These are phyloP conservation scores for Aspergillus sp. DNA, from an alignment of 2,329 filamentous ascomycete species.

Conservation along the genomic window DNA sequence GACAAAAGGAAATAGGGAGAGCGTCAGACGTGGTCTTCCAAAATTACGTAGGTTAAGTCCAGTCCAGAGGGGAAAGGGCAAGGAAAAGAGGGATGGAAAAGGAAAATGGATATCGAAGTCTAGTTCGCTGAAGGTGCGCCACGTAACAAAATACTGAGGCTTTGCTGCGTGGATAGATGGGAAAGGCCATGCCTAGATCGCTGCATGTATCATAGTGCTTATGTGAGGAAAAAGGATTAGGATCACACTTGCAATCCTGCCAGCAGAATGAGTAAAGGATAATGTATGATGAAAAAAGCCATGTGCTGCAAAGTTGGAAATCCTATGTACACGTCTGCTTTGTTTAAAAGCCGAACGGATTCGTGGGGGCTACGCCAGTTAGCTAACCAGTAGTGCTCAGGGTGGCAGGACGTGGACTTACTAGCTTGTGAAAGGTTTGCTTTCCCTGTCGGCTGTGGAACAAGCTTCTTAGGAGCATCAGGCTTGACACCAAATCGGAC, in stretches of 20 bases:
- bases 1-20: conserved; percentile 2
- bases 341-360: conserved; percentile 67
- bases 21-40: conserved; percentile 9
- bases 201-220: conserved; percentile 14
- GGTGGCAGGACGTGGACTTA: conserved; percentile 58
- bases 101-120: conserved; percentile 14
- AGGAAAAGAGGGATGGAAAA: not conserved
- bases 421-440: conserved; percentile 93
- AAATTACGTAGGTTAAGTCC: conserved; percentile 14
- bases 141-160: conserved; percentile 10
- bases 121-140: conserved; percentile 23
- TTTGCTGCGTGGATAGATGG: conserved; percentile 10
- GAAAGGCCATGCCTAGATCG: conserved; percentile 10
- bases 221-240: conserved; percentile 7
- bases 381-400: not conserved
- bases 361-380: conserved; percentile 58
- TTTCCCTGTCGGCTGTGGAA: conserved; percentile 83
- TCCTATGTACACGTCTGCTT: conserved; percentile 29
- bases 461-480: conserved; percentile 71
- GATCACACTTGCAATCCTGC: conserved; percentile 16
- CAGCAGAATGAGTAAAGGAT: conserved; percentile 18
- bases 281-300: conserved; percentile 23
- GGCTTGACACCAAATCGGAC: conserved; percentile 81
- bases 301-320: conserved; percentile 22
- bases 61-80: not conserved